These are phyloP conservation scores for Tulasnella sp. DNA, from an alignment of 768 basidiomycete species.

Conservation along the genomic window DNA sequence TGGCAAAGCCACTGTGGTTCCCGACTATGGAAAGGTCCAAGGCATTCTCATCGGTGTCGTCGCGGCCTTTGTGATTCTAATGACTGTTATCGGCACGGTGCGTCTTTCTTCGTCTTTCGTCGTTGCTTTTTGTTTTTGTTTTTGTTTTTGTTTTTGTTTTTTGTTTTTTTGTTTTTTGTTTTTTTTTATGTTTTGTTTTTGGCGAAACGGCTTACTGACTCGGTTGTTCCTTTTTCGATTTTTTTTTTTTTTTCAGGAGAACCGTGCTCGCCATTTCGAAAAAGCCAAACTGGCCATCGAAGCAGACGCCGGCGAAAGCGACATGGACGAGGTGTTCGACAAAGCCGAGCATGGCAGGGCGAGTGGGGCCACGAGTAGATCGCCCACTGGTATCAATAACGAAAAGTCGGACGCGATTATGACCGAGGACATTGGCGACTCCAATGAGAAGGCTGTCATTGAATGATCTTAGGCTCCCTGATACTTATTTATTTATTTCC, in stretches of 20 bases:
- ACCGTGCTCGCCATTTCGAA: conserved; percentile 76
- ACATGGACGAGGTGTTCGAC: conserved; percentile 31
- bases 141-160: no score
- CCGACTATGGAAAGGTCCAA: conserved; percentile 58
- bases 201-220: no score
- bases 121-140: background rate
- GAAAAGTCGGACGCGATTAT: no score
- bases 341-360: background rate
- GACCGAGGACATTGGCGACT: no score
- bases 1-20: conserved; percentile 28
- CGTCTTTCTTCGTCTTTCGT: conserved; percentile 27
- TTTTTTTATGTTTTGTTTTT: background rate
- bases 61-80: conserved; percentile 60
- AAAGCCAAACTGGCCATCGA: conserved; percentile 69
- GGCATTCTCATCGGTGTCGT: conserved; percentile 78
- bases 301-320: conserved; percentile 45
- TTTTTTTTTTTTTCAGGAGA: conserved; percentile 21
- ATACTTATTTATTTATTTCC: no score
- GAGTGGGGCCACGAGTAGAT: no score
- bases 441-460: no score
- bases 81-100: conserved; percentile 69
- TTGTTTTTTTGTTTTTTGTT: no score
- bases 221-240: no score
- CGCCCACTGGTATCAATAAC: background rate
- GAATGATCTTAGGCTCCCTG: no score